Base-by-base conservation (phyloP, 2,329 filamentous ascomycete genomes). In the Zasmidium citrigriseum region DNA sequence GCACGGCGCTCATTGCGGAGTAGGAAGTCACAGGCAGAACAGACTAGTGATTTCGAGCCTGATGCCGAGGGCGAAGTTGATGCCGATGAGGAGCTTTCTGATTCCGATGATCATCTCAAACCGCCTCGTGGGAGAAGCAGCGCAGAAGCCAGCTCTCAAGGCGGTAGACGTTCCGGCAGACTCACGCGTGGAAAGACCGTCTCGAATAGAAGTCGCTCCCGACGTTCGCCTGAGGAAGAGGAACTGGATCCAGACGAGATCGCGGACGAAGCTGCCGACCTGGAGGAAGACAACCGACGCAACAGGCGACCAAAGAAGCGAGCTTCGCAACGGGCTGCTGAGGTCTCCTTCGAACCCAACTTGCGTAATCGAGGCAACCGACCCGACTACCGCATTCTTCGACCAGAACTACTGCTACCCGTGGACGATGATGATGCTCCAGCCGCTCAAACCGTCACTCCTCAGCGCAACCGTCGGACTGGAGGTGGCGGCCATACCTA, bases 351-450 rank as follows among this genome's bases (percentile, higher is more conserved):
- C 55, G 69, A 58, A 76, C 83, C 65, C 81, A 89, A 64, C 61
- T 67, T 76, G 75, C 85, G 51, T 83, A 89, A 70, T 80, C 89
- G 75, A 76, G 85, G 85, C 29, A 88, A 89, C 64, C 82, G 84
- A 49, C 89, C 95, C 25, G 90, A 96, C 72, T 98, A 98, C 74
- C 89, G 89, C 57, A 90, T 97, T 70, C 86, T 90, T 46, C 87
- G 91, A 0, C 86, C 93, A 44, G 88, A 91, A 63, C 79, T 87
- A 41, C 78, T 85, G 18, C 82, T 87, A 44, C 83, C 90, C 1
- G 83, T 88, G n/a, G 91, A 96, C 64, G 89, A 91, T 51, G 89
- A 89, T 25, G 88, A 85, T 47, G 85, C 87, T 49, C 86, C 86
- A 57, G 61, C 66, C n/a, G 79, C 84, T 10, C 84, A 84, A 4